Evolutionary conservation across 768 basidiomycete genomes (phyloP).

Genomic region (Mycena floridula): DNA sequence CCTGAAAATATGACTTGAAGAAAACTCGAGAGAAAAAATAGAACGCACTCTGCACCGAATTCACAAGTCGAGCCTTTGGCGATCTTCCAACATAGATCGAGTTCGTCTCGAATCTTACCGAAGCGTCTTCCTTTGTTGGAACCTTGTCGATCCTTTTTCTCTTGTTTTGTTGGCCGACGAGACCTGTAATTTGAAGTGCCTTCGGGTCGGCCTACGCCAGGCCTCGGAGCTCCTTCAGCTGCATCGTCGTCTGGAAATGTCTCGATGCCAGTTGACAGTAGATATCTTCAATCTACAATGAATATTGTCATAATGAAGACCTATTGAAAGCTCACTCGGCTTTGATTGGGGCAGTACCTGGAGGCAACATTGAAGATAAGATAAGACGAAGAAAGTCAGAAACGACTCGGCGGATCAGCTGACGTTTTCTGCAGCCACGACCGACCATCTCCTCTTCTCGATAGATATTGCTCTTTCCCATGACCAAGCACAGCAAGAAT

Average conservation of each 20-base stretch:
- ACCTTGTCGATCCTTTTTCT: conserved; percentile 70
- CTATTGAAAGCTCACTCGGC: conserved; percentile 32
- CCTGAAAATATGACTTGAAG: conserved; percentile 28
- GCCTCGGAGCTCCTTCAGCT: conserved; percentile 53
- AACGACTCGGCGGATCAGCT: no score
- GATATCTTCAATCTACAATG: conserved; percentile 25
- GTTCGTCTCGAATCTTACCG: conserved; percentile 69
- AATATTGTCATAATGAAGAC: neutral
- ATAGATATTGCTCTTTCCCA: no score
- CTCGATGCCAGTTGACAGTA: conserved; percentile 23
- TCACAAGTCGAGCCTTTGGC: conserved; percentile 69
- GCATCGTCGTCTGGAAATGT: conserved; percentile 46
- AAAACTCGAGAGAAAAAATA: neutral
- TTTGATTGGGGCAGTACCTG: conserved; percentile 49
- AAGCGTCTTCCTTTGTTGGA: conserved; percentile 83
- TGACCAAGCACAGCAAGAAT: conserved; percentile 90
- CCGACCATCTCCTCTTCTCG: no score
- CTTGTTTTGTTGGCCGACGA: conserved; percentile 34
- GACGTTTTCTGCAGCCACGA: no score
- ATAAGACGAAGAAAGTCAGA: no score
- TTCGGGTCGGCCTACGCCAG: conserved; percentile 16
- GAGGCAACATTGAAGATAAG: neutral
- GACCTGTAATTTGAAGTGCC: conserved; percentile 18
- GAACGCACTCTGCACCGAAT: conserved; percentile 56
- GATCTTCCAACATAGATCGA: conserved; percentile 78